Conservation (phyloP, 2,329 filamentous ascomycete species). For the Epichloe coenophiala region DNA sequence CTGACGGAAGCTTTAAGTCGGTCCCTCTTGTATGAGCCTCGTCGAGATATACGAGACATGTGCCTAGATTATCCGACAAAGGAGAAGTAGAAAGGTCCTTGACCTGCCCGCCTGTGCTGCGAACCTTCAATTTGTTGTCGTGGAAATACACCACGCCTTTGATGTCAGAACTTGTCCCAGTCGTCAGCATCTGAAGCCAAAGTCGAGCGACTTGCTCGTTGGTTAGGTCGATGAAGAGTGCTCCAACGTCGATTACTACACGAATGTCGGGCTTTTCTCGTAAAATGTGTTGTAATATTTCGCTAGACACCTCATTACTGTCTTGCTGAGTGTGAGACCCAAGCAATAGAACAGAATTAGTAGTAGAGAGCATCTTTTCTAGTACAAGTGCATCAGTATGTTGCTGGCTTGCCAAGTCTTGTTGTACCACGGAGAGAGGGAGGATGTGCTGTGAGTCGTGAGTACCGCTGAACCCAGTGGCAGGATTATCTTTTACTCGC, state of each 20-base stretch:
- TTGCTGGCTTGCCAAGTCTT: constrained; percentile 33
- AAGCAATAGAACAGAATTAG: no score
- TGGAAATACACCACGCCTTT: constrained; percentile 40
- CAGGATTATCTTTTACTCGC: constrained; percentile 13
- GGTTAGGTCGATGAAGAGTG: constrained; percentile 41
- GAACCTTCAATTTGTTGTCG: constrained; percentile 18
- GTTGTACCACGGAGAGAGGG: constrained; percentile 46
- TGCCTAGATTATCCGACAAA: constrained; percentile 38
- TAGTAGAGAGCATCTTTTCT: no score
- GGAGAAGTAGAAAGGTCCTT: constrained; percentile 28
- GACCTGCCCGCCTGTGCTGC: no score
- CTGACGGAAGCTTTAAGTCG: constrained; percentile 44
- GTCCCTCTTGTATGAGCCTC: constrained; percentile 57
- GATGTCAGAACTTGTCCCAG: neutral
- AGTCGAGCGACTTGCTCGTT: no score
- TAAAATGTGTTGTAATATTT: no score
- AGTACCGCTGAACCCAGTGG: constrained; percentile 60
- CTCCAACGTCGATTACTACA: constrained; percentile 52
- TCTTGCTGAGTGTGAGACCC: no score
- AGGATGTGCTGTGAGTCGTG: constrained; percentile 50
- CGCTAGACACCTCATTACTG: no score
- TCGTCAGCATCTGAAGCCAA: no score
- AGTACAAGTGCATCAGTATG: no score
- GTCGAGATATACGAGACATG: constrained; percentile 54
- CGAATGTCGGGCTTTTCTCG: neutral